Conservation (phyloP, 2,329 filamentous ascomycete species). For the Trichoderma atroviride region DNA sequence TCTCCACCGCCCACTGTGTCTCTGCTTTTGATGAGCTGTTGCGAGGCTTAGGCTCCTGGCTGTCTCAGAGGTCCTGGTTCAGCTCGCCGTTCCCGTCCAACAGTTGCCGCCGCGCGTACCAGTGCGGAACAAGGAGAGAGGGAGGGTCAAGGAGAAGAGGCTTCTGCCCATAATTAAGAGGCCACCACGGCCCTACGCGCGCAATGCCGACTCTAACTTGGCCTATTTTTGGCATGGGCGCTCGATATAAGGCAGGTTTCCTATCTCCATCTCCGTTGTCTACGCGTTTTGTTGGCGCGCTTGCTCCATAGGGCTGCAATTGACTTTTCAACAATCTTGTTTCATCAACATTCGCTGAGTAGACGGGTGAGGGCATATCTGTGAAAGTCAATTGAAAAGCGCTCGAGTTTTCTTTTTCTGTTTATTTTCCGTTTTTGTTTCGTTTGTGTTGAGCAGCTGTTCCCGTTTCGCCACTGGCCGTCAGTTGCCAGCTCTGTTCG, state of each 20-base stretch:
- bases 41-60: constrained; percentile 15
- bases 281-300: background rate
- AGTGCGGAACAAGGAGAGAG: constrained; percentile 16
- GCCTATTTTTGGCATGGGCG: constrained; percentile 11
- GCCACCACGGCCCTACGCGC: background rate
- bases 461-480: background rate
- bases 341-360: background rate
- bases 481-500: background rate
- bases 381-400: background rate
- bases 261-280: background rate
- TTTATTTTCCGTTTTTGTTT: background rate
- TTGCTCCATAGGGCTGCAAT: background rate
- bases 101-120: constrained; percentile 11
- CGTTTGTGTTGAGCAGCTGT: background rate
- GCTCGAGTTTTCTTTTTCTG: background rate
- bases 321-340: constrained; percentile 3
- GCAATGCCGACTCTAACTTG: background rate
- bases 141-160: background rate
- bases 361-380: background rate
- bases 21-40: constrained; percentile 10
- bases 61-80: background rate
- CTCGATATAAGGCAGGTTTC: constrained; percentile 24
- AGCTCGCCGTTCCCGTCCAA: constrained; percentile 10
- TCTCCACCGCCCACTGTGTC: constrained; percentile 13
- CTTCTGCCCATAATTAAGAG: background rate